These are phyloP conservation scores for Acanthochlamys bracteata DNA, from an alignment of 106 monocot species.

Conservation along the genomic window DNA sequence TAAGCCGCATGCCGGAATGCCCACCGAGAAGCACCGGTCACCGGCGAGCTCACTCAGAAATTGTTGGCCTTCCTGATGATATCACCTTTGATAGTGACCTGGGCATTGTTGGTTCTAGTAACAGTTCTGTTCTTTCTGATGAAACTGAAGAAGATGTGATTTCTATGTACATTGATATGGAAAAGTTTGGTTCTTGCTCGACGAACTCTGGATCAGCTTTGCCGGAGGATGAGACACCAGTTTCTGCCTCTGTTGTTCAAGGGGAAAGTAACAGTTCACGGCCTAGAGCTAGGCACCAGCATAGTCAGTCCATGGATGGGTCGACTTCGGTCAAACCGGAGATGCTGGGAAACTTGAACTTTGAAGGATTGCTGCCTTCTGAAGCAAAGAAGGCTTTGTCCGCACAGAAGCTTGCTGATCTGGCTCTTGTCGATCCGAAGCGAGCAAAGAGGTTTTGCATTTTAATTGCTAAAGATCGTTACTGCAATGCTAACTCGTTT, in stretches of 20 bases:
- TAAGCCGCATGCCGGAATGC: slow-evolving; percentile 67
- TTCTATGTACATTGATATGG: slow-evolving; percentile 71
- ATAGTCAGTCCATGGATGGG: slow-evolving; percentile 76
- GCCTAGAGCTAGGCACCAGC: slow-evolving; percentile 54
- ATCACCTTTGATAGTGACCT: slow-evolving; percentile 57
- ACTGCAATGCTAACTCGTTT: not conserved
- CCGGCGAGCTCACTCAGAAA: slow-evolving; percentile 76
- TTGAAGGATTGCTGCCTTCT: slow-evolving; percentile 23
- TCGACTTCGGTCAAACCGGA: slow-evolving; percentile 43
- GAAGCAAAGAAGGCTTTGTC: slow-evolving; percentile 88
- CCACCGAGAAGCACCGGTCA: slow-evolving; percentile 49
- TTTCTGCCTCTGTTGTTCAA: not conserved
- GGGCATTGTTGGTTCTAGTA: slow-evolving; percentile 35
- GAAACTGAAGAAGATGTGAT: slow-evolving; percentile 70
- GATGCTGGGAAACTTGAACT: slow-evolving; percentile 21
- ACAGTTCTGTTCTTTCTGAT: slow-evolving; percentile 36
- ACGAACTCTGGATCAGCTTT: not conserved
- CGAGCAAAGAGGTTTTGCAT: slow-evolving; percentile 74
- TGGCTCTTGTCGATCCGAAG: slow-evolving; percentile 81
- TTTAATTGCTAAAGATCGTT: not conserved
- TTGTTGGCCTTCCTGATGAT: slow-evolving; percentile 67
- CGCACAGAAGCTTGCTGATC: slow-evolving; percentile 71
- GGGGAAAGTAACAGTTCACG: slow-evolving; percentile 14
- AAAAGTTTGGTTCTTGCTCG: slow-evolving; percentile 28
- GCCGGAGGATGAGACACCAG: not conserved